phyloP scores from a whole-genome alignment of 2,329 filamentous ascomycete genomes.

The Saccharata proteae region DNA sequence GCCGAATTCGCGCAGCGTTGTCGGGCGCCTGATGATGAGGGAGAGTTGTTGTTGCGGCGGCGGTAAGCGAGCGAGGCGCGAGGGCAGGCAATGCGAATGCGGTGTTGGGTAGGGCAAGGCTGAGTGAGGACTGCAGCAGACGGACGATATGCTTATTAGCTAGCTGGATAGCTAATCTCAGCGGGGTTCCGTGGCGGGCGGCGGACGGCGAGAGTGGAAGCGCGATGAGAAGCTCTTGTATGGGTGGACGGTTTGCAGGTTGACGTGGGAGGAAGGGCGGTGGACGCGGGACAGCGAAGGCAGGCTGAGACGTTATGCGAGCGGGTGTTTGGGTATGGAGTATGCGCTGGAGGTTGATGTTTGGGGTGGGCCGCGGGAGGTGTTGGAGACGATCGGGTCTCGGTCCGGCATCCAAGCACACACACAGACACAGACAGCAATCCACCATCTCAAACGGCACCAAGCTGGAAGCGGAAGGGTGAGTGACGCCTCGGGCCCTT shows the following conservation, averaged over 20 bases:
- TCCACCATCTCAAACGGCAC: too few species aligned
- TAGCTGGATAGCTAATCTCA: too few species aligned
- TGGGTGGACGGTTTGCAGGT: too few species aligned
- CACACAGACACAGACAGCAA: too few species aligned
- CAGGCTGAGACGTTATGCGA: conserved; percentile 1
- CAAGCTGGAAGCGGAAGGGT: too few species aligned
- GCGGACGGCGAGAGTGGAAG: neutral
- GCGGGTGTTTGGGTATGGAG: conserved; percentile 1
- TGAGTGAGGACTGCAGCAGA: neutral
- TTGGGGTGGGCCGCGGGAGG: conserved; percentile 1
- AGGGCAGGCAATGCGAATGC: neutral
- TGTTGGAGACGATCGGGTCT: conserved; percentile 3
- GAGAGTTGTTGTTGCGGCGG: neutral
- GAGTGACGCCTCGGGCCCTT: too few species aligned
- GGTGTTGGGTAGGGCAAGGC: conserved; percentile 3
- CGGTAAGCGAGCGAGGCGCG: neutral
- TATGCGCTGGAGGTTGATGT: neutral
- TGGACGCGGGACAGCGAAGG: neutral
- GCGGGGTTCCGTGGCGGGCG: neutral
- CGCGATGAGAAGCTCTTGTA: neutral
- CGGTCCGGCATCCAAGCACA: too few species aligned
- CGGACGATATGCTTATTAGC: neutral
- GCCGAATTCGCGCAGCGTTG: too few species aligned
- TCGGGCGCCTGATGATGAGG: too few species aligned
- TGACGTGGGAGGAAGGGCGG: neutral